Conservation (phyloP, 140 eudicot genomes). For the Stevia rebaudiana region DNA sequence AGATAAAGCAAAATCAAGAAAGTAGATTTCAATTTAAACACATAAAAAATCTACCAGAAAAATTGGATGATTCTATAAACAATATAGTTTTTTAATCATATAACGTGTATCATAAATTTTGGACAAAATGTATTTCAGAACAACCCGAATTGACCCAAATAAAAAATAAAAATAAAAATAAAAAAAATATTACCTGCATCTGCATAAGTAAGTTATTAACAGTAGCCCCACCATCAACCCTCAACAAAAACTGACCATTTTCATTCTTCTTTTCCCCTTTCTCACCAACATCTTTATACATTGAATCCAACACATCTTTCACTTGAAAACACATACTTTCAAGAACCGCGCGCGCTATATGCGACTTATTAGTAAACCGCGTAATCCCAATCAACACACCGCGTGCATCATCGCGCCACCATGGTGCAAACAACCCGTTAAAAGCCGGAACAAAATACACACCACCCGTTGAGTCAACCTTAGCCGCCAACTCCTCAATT, state of each 20-base stretch:
- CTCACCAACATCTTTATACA: constrained; percentile 90
- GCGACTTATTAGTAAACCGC: constrained; percentile 81
- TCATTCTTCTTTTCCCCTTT: constrained; percentile 56
- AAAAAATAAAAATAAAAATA: no score
- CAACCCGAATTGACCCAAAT: background rate
- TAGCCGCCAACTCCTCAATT: constrained; percentile 73
- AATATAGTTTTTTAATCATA: background rate
- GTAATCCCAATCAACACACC: constrained; percentile 94
- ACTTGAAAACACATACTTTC: constrained; percentile 99
- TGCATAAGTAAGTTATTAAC: constrained; percentile 78
- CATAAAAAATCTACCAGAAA: no score
- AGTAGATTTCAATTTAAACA: background rate
- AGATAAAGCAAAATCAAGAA: background rate
- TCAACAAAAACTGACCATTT: constrained; percentile 70
- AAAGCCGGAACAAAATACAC: constrained; percentile 97
- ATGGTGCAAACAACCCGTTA: constrained; percentile 92
- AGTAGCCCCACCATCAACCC: constrained; percentile 96
- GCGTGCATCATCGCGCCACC: constrained; percentile 99
- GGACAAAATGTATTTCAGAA: background rate
- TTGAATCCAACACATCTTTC: constrained; percentile 91
- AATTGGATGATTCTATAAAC: background rate
- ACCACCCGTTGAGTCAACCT: constrained; percentile 79
- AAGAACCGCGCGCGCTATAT: constrained; percentile 84
- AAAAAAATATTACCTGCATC: constrained; percentile 97
- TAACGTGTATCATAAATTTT: no score